These are phyloP conservation scores for Berberis thunbergii DNA, from an alignment of 164 flowering plant genomes.

Conservation along the genomic window DNA sequence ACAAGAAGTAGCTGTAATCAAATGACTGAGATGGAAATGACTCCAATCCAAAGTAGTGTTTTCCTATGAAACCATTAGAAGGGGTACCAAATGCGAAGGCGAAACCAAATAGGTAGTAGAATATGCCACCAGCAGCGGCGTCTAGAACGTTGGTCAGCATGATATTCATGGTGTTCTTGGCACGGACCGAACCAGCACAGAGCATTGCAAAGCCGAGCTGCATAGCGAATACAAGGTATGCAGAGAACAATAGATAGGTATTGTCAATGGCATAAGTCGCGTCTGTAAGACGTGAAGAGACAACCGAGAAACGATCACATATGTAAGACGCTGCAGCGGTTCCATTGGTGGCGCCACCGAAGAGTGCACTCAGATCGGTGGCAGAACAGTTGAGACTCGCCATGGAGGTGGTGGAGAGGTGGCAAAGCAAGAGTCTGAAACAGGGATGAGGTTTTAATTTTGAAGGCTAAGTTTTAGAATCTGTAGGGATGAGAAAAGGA, in stretches of 20 bases:
- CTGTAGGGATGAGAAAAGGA: no score
- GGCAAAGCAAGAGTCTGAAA: no score
- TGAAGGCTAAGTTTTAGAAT: no score
- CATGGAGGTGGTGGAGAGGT: slow-evolving; percentile 9
- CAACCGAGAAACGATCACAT: slow-evolving; percentile 20
- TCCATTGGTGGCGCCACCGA: slow-evolving; percentile 17
- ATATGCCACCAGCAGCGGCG: slow-evolving; percentile 59
- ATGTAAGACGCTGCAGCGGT: slow-evolving; percentile 25
- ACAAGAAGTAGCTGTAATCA: slow-evolving; percentile 64
- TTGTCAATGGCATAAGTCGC: slow-evolving; percentile 34
- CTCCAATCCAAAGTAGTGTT: slow-evolving; percentile 39
- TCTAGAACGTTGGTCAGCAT: slow-evolving; percentile 76
- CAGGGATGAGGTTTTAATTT: no score
- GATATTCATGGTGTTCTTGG: slow-evolving; percentile 70
- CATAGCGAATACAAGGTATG: slow-evolving; percentile 62
- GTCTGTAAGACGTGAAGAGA: slow-evolving; percentile 12
- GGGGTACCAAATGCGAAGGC: slow-evolving; percentile 57
- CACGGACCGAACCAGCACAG: slow-evolving; percentile 70
- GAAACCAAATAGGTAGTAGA: slow-evolving; percentile 68
- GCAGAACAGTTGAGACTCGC: slow-evolving; percentile 24
- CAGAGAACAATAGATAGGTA: slow-evolving; percentile 48
- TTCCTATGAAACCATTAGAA: slow-evolving; percentile 60
- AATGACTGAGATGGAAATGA: slow-evolving; percentile 26
- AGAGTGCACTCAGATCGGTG: slow-evolving; percentile 20
- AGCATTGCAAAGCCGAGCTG: slow-evolving; percentile 84